phyloP scores from a whole-genome alignment of 2,329 filamentous ascomycete genomes.

The Talaromyces amestolkiae region DNA sequence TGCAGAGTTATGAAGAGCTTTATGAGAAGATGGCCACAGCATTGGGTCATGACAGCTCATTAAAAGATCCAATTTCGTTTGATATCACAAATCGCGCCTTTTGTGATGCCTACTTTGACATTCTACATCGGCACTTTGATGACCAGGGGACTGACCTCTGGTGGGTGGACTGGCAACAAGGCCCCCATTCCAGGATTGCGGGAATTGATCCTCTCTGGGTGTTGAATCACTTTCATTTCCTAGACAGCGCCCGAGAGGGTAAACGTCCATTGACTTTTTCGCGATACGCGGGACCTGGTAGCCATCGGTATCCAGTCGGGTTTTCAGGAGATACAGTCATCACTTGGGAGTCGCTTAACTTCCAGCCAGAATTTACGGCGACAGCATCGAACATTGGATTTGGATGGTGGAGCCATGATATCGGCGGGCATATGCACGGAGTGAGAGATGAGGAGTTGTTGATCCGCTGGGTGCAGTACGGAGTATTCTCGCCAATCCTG shows the following conservation, averaged over 20 bases:
- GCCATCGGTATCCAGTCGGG: constrained; percentile 63
- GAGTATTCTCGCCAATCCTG: constrained; percentile 61
- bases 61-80: constrained; percentile 54
- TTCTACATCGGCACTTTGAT: constrained; percentile 57
- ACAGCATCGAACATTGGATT: constrained; percentile 66
- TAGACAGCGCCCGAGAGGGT: constrained; percentile 47
- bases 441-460: constrained; percentile 58
- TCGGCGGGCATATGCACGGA: constrained; percentile 62
- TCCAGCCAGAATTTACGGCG: constrained; percentile 66
- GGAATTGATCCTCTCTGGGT: constrained; percentile 64
- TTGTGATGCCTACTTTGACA: constrained; percentile 58
- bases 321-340: constrained; percentile 63
- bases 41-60: constrained; percentile 51
- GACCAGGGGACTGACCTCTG: constrained; percentile 60
- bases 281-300: constrained; percentile 61
- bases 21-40: constrained; percentile 56
- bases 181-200: constrained; percentile 52
- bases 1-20: constrained; percentile 56
- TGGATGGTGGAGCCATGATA: constrained; percentile 68
- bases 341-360: constrained; percentile 60
- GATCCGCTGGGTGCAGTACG: constrained; percentile 61
- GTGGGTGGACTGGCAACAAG: constrained; percentile 70
- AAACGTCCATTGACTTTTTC: constrained; percentile 57
- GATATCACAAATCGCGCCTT: constrained; percentile 56
- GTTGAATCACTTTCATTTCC: constrained; percentile 63